Evolutionary conservation across 805 yeast genomes (phyloP), one percentile per base, ranked within the genome.

Genomic region (Starmerella floricola): DNA sequence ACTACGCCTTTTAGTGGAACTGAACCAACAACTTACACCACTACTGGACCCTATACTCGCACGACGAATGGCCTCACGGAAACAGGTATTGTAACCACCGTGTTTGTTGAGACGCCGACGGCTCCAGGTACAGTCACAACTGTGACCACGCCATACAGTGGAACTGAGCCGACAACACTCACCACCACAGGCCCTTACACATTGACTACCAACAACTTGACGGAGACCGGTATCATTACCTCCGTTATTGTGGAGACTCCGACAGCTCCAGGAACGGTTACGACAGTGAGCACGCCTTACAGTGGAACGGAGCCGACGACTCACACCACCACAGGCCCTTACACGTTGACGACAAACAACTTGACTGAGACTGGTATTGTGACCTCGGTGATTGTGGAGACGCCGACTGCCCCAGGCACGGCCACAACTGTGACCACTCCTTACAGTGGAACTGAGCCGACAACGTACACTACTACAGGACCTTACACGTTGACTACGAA

Each of bases 51-150:
- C 10, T 34, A 34, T 29, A 40, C 43, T 10, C 11, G 16, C 21
- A 32, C 35, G 13, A 10, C 19, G 10, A 23, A 18, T 8, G n/a
- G 29, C 18, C 19, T 4, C 5, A 18, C 17, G 29, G 31, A n/a
- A 12, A 37, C 41, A 6, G 36, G 35, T n/a, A 13, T 23, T 17
- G 34, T 12, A 5, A 36, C 40, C 6, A n/a, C 35, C 5, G 44
- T 41, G 19, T 11, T 18, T n/a, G 31, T 28, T 8, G 38, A 23
- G 31, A 35, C 40, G n/a, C 44, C 44, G 6, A 41, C 44, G n/a
- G 35, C 41, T 8, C 36, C 45, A 5, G 33, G 26, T 3, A 21
- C 8, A 8, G 21, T 23, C 17, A 24, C 32, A 4, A 37, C 45
- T 20, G 30, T 17, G 8, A 36, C 41, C 12, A 15, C 27, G 8